Base-by-base conservation (phyloP, 2,329 filamentous ascomycete species). In the Fusarium cicatricum region DNA sequence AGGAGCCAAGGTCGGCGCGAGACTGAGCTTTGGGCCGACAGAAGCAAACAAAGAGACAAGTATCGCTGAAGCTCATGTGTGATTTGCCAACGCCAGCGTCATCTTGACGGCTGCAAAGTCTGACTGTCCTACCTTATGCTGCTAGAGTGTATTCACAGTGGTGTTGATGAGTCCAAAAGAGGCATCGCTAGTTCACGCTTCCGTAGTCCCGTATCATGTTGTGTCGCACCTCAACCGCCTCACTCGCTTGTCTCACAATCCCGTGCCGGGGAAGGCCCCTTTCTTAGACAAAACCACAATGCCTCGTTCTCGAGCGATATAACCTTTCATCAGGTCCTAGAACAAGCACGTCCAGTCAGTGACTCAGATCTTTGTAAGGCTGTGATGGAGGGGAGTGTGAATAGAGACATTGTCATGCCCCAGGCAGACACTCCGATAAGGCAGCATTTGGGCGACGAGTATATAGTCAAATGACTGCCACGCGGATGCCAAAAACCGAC, bases 321-420 rank as follows among this genome's bases (percentile, higher is more conserved):
- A 99, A 34, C 96, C 95, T 77, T 98, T 99, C 91, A 99, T 97
- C 19, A 95, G 82, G 55, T 90, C 90, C 92, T 97, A 57, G 21
- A 49, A 38, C 17, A 54, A 58, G 28, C n/a, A 39, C 36, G 8
- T 42, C 21, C 54, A 17, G 52, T 76, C 59, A 75, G 73, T 73
- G 67, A 75, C 55, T 74, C 69, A 73, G 64, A 52, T 68, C 29
- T 60, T 65, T 48, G 40, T 62, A 59, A 58, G 61, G 61, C 60
- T 65, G 60, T 58, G 37, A 44, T 55, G 55, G 46, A 62, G 55
- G 45, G 51, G 55, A 32, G 63, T 56, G 64, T 38, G 44, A n/a
- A 52, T 60, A 64, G 41, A 26, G 31, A 19, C n/a, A 49, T 33
- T 45, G 48, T 51, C 42, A 67, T 64, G 41, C 49, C 53, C 65